Evolutionary conservation across 2,329 filamentous ascomycete species (phyloP).

Genomic region (Fusarium sp.): DNA sequence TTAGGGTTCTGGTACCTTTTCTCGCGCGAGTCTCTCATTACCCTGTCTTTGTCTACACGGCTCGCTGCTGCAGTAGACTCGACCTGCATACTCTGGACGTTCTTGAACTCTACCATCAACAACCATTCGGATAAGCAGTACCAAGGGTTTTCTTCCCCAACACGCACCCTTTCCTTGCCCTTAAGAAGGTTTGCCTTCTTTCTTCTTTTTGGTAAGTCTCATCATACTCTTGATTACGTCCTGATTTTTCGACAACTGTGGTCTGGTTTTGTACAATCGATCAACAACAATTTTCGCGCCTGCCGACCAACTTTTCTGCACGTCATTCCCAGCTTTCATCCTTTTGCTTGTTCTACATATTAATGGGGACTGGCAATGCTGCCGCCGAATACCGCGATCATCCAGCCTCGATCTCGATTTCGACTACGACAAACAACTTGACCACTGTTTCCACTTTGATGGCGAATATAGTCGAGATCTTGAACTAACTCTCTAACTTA

Average conservation of each 20-base stretch:
- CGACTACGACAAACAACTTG: neutral
- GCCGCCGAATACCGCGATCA: neutral
- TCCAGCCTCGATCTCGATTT: neutral
- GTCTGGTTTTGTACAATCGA: neutral
- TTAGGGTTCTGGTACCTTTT: slow-evolving; percentile 48
- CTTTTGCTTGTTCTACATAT: neutral
- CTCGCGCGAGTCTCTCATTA: slow-evolving; percentile 47
- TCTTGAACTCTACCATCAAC: slow-evolving; percentile 19
- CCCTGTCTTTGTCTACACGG: slow-evolving; percentile 45
- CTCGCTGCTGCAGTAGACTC: slow-evolving; percentile 43
- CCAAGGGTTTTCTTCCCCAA: slow-evolving; percentile 24
- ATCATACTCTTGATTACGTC: neutral
- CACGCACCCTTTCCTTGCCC: slow-evolving; percentile 15
- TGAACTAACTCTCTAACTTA: slow-evolving; percentile 14
- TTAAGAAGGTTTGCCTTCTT: slow-evolving; percentile 27
- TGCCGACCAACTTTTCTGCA: neutral
- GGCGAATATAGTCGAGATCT: neutral
- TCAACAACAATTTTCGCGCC: neutral
- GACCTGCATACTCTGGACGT: slow-evolving; percentile 33
- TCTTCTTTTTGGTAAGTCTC: slow-evolving; percentile 39
- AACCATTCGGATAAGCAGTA: slow-evolving; percentile 34
- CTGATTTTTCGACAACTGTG: neutral
- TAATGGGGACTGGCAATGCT: neutral
- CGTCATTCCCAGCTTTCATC: neutral
- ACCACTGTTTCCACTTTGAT: neutral